Evolutionary conservation across 2,329 filamentous ascomycete genomes (phyloP).

Genomic region (Aspergillus sp.): DNA sequence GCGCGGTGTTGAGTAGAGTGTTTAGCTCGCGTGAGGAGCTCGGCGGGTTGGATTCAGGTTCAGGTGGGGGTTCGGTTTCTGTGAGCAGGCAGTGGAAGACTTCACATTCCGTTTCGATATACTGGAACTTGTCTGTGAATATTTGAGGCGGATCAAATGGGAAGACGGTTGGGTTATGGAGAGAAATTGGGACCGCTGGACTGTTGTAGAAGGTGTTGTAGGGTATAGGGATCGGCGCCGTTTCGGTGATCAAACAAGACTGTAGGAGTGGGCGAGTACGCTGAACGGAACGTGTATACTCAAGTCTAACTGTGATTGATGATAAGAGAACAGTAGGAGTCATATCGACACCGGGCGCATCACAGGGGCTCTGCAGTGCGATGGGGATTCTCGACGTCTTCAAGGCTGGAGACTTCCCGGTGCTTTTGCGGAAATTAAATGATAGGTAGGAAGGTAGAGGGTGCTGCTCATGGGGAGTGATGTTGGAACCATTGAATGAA

Average conservation of each 20-base stretch:
- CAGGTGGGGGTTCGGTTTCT: not conserved
- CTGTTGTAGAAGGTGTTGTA: not conserved
- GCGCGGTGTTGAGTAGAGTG: not conserved
- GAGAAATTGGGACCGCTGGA: not conserved
- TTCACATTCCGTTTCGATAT: not conserved
- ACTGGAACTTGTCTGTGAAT: not conserved
- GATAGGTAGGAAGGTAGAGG: slow-evolving; percentile 14
- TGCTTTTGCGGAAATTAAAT: slow-evolving; percentile 22
- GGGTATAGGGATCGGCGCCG: not conserved
- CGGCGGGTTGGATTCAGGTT: not conserved
- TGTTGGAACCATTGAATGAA: slow-evolving; percentile 19
- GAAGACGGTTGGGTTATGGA: too few species aligned
- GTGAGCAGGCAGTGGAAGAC: not conserved
- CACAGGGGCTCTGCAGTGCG: slow-evolving; percentile 14
- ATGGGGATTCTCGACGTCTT: slow-evolving; percentile 15
- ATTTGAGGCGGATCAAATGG: not conserved
- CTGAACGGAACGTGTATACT: slow-evolving; percentile 7
- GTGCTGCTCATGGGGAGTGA: not conserved
- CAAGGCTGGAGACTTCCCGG: not conserved
- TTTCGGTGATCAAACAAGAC: not conserved
- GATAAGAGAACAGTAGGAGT: slow-evolving; percentile 18
- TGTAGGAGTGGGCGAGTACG: not conserved
- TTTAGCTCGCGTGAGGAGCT: not conserved
- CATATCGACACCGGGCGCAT: slow-evolving; percentile 17
- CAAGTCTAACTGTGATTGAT: slow-evolving; percentile 21